A percentile compares a stretch with the other conserved stretches of the same genome.
Evolutionary conservation across 208 protist genomes (phyloP).

Genomic region (Trypanosoma vivax): DNA sequence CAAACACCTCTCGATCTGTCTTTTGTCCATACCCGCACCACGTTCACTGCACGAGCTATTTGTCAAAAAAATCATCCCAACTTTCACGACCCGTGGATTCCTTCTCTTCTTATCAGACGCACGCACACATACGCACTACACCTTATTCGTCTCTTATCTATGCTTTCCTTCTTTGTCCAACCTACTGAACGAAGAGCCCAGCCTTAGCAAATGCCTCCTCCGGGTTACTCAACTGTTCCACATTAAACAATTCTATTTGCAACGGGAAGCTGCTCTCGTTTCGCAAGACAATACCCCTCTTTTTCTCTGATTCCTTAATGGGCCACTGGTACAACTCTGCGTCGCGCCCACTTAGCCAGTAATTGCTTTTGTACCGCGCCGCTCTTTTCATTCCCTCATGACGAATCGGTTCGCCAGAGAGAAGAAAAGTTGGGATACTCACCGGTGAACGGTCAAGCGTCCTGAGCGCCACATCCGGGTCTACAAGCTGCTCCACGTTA

Average conservation of each 20-base stretch:
- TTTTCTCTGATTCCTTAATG: conserved; percentile 75
- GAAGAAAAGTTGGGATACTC: conserved; percentile 73
- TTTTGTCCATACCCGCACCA: too few species aligned
- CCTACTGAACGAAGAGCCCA: conserved; percentile 70
- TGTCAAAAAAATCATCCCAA: not conserved
- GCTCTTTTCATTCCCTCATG: conserved; percentile 67
- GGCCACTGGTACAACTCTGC: conserved; percentile 85
- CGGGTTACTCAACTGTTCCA: conserved; percentile 83
- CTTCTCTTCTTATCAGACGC: not conserved
- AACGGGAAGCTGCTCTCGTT: conserved; percentile 35
- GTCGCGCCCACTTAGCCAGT: conserved; percentile 82
- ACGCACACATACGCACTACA: not conserved
- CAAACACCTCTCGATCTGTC: too few species aligned
- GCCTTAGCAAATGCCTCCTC: conserved; percentile 84
- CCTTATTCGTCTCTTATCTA: not conserved
- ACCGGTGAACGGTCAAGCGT: conserved; percentile 73
- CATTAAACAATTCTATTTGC: conserved; percentile 82
- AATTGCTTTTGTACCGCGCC: conserved; percentile 77
- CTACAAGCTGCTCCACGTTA: conserved; percentile 85
- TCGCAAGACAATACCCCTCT: conserved; percentile 63
- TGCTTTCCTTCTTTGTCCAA: not conserved
- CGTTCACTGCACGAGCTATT: too few species aligned
- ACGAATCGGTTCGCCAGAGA: conserved; percentile 76
- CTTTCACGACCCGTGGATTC: not conserved
- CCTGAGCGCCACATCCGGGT: conserved; percentile 75